Base-by-base conservation (phyloP, 2,329 filamentous ascomycete genomes). In the Eutypa lata region DNA sequence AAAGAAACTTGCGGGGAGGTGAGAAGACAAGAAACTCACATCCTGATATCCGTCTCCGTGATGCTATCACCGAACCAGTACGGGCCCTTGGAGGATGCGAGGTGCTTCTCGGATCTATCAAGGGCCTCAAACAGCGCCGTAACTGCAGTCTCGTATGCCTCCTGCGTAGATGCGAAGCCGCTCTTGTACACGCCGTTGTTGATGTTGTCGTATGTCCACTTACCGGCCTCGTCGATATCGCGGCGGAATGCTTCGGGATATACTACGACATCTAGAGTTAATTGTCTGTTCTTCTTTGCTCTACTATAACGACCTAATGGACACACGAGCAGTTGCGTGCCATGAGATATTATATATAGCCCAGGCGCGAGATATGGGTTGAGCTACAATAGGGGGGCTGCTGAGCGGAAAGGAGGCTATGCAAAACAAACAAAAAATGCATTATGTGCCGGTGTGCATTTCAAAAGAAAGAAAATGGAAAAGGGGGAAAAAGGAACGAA, bases 161-260 rank as follows among this genome's bases (percentile, higher is more conserved):
- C 82, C 71, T 93, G 87, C 1, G 88, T 89, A 3, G 86, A 92
- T 26, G 92, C 91, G 66, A 96, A 96, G 35, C 92, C 92, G 54
- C 85, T 83, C 73, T 86, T 86, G 74, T 87, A 87, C 48, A 88
- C 85, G 58, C 86, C 86, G 65, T 88, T 88, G 71, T 88, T 89
- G 73, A 89, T 84, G 42, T 73, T 66, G 63, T 86, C 79, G 71
- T 96, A 96, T 26, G 86, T 90, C 91, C 91, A 96, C 50, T 79
- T 80, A 68, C 95, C 89, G 45, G 86, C 78, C 55, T 83, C 82
- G 56, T 97, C 91, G 62, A 97, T 96, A 48, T 87, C 70, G 40
- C 62, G 62, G 43, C 78, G 79, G n/a, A 95, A 74, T 1, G 76
- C 64, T 43, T 79, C 67, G 0, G 91, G 91, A 68, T 89, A 89